A percentile compares a stretch with the other conserved stretches of the same genome.
phyloP scores from a whole-genome alignment of 768 basidiomycete genomes.

The Suillus lakei region DNA sequence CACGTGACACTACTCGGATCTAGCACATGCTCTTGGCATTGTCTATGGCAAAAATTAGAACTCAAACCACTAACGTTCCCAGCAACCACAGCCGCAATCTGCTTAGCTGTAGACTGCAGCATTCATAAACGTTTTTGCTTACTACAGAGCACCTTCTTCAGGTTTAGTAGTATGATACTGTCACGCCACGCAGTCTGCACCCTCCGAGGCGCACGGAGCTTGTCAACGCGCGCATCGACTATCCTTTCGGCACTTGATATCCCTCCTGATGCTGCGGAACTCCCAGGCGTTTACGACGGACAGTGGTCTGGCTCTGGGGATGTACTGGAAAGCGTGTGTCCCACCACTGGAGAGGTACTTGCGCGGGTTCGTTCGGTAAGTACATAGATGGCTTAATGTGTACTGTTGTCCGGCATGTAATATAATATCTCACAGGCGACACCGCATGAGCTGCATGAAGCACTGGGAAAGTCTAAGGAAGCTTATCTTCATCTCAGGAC shows the following conservation, averaged over 20 bases:
- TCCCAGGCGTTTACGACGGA: conserved; percentile 83
- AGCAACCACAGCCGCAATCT: background rate
- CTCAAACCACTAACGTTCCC: background rate
- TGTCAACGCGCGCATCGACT: conserved; percentile 74
- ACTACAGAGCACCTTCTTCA: background rate
- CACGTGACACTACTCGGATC: background rate
- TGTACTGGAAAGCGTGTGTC: conserved; percentile 72
- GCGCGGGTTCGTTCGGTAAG: conserved; percentile 74
- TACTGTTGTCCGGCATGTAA: conserved; percentile 17
- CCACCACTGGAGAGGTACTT: conserved; percentile 85
- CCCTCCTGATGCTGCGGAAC: conserved; percentile 51
- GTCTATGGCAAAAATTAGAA: background rate
- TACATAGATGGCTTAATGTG: conserved; percentile 14
- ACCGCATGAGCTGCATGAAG: conserved; percentile 70
- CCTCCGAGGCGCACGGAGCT: conserved; percentile 22
- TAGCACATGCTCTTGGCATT: background rate
- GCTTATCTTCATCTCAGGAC: conserved; percentile 74
- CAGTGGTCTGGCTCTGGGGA: conserved; percentile 80
- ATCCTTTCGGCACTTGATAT: conserved; percentile 72
- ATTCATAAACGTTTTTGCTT: background rate
- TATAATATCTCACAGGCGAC: conserved; percentile 52
- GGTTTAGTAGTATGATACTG: conserved; percentile 21
- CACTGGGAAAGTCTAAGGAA: conserved; percentile 71
- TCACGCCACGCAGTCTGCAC: conserved; percentile 22
- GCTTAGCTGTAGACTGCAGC: background rate